phyloP scores from a whole-genome alignment of 148 eudicot species.

The Polygonum maritimum region DNA sequence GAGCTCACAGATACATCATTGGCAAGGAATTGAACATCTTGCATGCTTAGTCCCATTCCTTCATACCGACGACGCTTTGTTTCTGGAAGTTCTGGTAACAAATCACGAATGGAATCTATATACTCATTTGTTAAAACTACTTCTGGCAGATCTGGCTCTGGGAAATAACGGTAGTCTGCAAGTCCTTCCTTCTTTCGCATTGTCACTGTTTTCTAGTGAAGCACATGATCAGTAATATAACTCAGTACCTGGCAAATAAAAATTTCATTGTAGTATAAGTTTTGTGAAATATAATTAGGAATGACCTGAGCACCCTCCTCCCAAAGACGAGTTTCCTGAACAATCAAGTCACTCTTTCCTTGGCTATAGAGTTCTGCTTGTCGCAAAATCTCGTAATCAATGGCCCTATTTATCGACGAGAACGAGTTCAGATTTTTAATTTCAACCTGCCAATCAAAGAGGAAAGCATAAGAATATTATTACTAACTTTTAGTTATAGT shows the following conservation, averaged over 20 bases:
- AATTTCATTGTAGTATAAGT: not conserved
- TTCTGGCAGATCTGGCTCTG: slow-evolving; percentile 96
- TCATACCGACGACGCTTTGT: slow-evolving; percentile 83
- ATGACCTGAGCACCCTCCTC: slow-evolving; percentile 94
- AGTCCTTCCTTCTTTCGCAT: slow-evolving; percentile 99
- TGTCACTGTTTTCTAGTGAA: slow-evolving; percentile 81
- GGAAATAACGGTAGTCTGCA: slow-evolving; percentile 92
- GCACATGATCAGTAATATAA: slow-evolving; percentile 15
- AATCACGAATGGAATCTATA: slow-evolving; percentile 45
- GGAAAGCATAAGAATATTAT: not conserved
- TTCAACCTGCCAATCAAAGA: slow-evolving; percentile 55
- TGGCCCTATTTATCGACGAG: slow-evolving; percentile 79
- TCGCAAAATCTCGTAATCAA: slow-evolving; percentile 83
- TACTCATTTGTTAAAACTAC: slow-evolving; percentile 58
- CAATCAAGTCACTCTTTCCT: slow-evolving; percentile 67
- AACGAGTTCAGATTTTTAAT: slow-evolving; percentile 87
- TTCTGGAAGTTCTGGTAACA: slow-evolving; percentile 94
- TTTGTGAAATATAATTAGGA: slow-evolving; percentile 11
- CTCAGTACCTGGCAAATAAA: slow-evolving; percentile 14
- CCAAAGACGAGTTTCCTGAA: slow-evolving; percentile 97
- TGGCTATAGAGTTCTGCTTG: slow-evolving; percentile 67
- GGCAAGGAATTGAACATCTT: slow-evolving; percentile 83
- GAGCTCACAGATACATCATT: slow-evolving; percentile 70
- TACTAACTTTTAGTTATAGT: too few species aligned
- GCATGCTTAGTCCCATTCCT: slow-evolving; percentile 86